Evolutionary conservation across 306 rosid genomes (phyloP).

Genomic region (Mucuna pruriens): DNA sequence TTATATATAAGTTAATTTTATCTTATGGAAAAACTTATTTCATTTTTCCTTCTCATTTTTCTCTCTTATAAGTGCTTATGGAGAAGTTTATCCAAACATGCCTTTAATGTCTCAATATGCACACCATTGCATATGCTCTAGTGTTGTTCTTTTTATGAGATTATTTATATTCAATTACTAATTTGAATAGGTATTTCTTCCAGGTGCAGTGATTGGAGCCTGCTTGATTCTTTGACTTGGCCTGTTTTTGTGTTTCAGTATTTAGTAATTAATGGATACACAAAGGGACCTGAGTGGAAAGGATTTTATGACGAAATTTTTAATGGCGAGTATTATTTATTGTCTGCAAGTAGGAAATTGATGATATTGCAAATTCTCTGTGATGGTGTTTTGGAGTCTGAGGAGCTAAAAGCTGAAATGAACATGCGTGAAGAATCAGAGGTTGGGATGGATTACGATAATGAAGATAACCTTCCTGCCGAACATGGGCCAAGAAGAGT

Average conservation of each 20-base stretch:
- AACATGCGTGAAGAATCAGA: conserved; percentile 73
- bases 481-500: conserved; percentile 70
- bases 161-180: not conserved
- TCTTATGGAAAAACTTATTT: too few relatives aligned
- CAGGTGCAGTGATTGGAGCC: conserved; percentile 86
- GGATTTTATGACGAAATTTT: conserved; percentile 72
- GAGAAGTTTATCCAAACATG: too few relatives aligned
- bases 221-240: conserved; percentile 91
- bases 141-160: not conserved
- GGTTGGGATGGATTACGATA: conserved; percentile 68
- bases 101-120: not conserved
- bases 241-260: conserved; percentile 81
- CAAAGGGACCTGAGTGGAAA: conserved; percentile 72
- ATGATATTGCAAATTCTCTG: conserved; percentile 77
- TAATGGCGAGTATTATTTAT: conserved; percentile 69
- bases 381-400: conserved; percentile 71
- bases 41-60: too few relatives aligned
- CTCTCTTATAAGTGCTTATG: too few relatives aligned
- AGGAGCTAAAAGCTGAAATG: conserved; percentile 79
- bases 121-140: not conserved
- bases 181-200: conserved; percentile 9
- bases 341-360: conserved; percentile 73
- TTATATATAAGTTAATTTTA: too few relatives aligned
- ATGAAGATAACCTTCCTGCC: conserved; percentile 50
- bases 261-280: conserved; percentile 69